phyloP scores from a whole-genome alignment of 1,284 basidiomycete genomes.

The Caloboletus inedulis region DNA sequence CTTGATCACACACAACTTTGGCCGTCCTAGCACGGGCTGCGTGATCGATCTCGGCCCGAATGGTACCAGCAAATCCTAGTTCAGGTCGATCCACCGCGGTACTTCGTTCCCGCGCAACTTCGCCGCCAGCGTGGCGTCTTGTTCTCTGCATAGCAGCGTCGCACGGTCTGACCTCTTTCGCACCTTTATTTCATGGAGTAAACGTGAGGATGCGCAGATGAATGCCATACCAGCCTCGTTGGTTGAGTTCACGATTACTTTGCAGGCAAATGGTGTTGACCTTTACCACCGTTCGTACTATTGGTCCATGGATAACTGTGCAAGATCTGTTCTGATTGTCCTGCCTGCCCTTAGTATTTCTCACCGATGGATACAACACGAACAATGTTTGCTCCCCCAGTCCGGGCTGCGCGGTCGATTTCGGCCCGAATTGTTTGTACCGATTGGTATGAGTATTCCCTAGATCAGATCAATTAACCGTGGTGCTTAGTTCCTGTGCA shows the following conservation, averaged over 20 bases:
- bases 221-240: conserved; percentile 35
- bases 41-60: conserved; percentile 35
- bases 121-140: too few species aligned
- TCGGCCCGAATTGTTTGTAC: conserved; percentile 13
- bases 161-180: too few species aligned
- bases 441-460: neutral
- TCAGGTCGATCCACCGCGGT: too few species aligned
- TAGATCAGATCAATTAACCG: too few species aligned
- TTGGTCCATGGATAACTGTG: too few species aligned
- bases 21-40: conserved; percentile 40
- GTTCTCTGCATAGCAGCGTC: too few species aligned
- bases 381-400: conserved; percentile 38
- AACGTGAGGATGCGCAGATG: too few species aligned
- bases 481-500: too few species aligned
- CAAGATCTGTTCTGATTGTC: neutral
- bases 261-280: conserved; percentile 11
- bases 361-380: conserved; percentile 43
- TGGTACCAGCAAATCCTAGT: neutral
- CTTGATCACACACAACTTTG: conserved; percentile 37
- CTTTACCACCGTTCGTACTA: conserved; percentile 21
- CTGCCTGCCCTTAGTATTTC: conserved; percentile 26
- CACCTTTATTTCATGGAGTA: too few species aligned
- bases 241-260: conserved; percentile 51
- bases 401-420: conserved; percentile 42
- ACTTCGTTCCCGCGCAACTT: too few species aligned